Conservation (phyloP, 352 stramenopile species). For the Aphanomyces invadans region DNA sequence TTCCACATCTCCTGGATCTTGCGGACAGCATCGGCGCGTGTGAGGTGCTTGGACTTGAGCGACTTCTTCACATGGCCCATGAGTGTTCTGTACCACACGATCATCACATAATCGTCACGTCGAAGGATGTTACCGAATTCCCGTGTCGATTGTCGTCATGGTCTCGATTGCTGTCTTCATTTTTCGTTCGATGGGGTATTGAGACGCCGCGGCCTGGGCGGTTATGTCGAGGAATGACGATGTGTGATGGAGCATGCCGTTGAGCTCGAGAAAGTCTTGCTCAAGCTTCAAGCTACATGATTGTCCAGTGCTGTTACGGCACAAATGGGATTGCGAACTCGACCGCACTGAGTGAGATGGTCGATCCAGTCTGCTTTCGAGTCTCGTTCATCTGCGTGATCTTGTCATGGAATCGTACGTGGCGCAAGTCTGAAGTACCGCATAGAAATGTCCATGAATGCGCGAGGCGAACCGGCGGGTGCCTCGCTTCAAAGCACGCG, state of each 20-base stretch:
- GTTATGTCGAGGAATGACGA: constrained; percentile 31
- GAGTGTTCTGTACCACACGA: constrained; percentile 14
- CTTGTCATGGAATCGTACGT: not conserved
- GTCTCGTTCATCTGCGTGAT: not conserved
- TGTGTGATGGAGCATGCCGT: constrained; percentile 45
- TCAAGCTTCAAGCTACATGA: constrained; percentile 48
- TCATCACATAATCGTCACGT: too few species aligned
- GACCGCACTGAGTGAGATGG: constrained; percentile 42
- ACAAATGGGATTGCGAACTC: too few species aligned
- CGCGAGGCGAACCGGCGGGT: constrained; percentile 44
- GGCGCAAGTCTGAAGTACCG: not conserved
- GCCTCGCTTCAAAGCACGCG: constrained; percentile 44
- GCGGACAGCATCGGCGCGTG: constrained; percentile 41
- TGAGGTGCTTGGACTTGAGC: constrained; percentile 36
- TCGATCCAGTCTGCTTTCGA: constrained; percentile 36
- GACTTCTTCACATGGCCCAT: constrained; percentile 36
- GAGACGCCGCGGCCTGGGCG: not conserved
- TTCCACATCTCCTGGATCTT: constrained; percentile 77
- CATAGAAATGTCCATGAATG: constrained; percentile 40
- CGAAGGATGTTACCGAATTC: constrained; percentile 36
- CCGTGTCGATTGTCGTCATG: constrained; percentile 35
- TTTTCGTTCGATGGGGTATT: constrained; percentile 31
- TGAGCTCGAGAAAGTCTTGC: constrained; percentile 52
- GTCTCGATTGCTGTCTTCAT: constrained; percentile 38
- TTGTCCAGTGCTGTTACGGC: too few species aligned